These are phyloP conservation scores for Aspergillus sp. DNA, from an alignment of 2,329 filamentous ascomycete species.

Conservation along the genomic window DNA sequence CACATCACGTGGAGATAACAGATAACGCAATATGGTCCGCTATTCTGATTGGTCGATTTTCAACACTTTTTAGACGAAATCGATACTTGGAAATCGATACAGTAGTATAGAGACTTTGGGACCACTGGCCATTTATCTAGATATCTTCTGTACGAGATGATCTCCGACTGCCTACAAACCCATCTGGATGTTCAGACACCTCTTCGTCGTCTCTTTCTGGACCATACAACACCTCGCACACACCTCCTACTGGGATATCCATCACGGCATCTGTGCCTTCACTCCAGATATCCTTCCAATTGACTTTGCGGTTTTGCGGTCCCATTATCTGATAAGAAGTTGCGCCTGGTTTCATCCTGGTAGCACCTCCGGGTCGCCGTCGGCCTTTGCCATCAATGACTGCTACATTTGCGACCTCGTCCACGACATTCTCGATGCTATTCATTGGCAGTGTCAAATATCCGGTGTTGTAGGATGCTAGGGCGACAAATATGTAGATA, in stretches of 20 bases:
- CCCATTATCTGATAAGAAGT: conserved; percentile 39
- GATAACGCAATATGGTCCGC: background rate
- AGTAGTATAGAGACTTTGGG: no score
- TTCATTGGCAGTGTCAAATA: conserved; percentile 77
- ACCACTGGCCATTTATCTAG: background rate
- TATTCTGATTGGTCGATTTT: no score
- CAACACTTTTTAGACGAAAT: no score
- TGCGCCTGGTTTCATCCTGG: conserved; percentile 37
- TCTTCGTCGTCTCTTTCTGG: conserved; percentile 42
- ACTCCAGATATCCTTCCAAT: conserved; percentile 84
- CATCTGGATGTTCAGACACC: conserved; percentile 6
- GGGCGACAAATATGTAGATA: conserved; percentile 88
- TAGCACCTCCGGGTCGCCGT: conserved; percentile 42
- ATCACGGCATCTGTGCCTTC: conserved; percentile 94
- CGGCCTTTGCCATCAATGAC: conserved; percentile 69
- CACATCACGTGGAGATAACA: conserved; percentile 2
- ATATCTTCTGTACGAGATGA: background rate
- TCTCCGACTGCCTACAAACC: background rate
- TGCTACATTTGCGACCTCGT: conserved; percentile 82
- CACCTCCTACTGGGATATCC: conserved; percentile 91
- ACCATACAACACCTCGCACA: conserved; percentile 91
- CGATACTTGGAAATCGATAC: no score
- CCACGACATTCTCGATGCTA: conserved; percentile 83
- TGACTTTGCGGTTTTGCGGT: conserved; percentile 42
- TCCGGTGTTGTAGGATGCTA: conserved; percentile 85